Evolutionary conservation across 2,329 filamentous ascomycete species (phyloP).

Genomic region (Gnomoniopsis smithogilvyi): DNA sequence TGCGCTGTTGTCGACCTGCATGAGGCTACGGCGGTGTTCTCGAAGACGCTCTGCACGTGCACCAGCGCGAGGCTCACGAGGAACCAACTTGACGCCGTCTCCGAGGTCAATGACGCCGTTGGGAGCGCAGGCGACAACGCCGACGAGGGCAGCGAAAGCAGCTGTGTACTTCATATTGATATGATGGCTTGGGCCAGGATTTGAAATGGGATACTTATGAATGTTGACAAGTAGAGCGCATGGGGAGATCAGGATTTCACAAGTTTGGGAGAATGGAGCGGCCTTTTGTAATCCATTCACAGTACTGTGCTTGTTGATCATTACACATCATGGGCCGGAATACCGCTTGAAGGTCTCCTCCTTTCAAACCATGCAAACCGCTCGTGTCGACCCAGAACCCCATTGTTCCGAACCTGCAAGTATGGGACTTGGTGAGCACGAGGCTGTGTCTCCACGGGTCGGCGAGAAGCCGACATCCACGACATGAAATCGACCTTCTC

Average conservation of each 20-base stretch:
- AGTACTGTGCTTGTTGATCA: too few species aligned
- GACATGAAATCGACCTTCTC: too few species aligned
- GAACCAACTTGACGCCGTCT: constrained; percentile 41
- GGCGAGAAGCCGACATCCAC: too few species aligned
- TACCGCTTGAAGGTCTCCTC: too few species aligned
- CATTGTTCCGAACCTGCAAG: too few species aligned
- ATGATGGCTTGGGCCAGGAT: neutral
- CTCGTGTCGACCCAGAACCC: too few species aligned
- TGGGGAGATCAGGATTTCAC: neutral
- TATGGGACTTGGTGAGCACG: too few species aligned
- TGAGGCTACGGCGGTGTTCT: constrained; percentile 26
- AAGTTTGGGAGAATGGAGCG: too few species aligned
- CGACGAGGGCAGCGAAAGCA: constrained; percentile 31
- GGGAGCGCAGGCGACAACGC: constrained; percentile 32
- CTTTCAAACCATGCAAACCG: too few species aligned
- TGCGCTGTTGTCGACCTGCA: constrained; percentile 25
- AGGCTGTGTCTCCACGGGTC: too few species aligned
- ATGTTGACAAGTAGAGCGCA: neutral
- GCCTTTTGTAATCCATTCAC: too few species aligned
- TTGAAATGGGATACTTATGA: neutral
- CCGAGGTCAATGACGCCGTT: constrained; percentile 39
- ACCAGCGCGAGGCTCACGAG: constrained; percentile 32
- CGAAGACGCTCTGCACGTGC: constrained; percentile 24
- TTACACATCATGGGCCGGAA: too few species aligned
- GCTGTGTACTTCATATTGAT: constrained; percentile 46